Base-by-base conservation (phyloP, 2,329 filamentous ascomycete genomes). In the Aspergillus candidus region DNA sequence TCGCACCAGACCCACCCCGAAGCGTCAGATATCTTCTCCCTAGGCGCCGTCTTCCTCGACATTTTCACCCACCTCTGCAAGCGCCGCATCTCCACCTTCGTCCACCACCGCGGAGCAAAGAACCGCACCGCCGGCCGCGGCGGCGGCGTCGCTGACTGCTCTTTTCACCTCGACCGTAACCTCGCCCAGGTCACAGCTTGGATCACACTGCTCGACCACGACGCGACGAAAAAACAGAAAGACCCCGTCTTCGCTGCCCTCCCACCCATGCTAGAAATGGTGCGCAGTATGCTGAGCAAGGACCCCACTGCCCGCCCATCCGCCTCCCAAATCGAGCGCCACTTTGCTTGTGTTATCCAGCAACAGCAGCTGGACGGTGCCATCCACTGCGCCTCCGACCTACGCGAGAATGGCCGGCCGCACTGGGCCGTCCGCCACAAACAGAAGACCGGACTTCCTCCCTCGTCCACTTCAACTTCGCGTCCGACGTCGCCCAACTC, bases 51-150 rank as follows among this genome's bases (percentile, higher is more conserved):
- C 14, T 78, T 72, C 46, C 62, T 82, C 13, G 78, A 82, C 50
- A 75, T 83, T 33, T 54, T 82, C 13, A 80, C 78, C 2, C 74
- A 76, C 51, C 68, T 82, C 50, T 68, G 80, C 52, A 77, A 78
- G 52, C 74, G 76, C 56, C 78, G 76, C 43, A 68, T 73, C 6
- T 71, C 74, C 30, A 72, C 79, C 2, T 80, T 81, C 48, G 51
- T 69, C 31, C 74, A 76, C 43, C 77, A 80, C 54, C 74, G 79
- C 17, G 69, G 72, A 2, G 69, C 73, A 3, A 74, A 76, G 41
- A 76, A 77, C 45, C 71, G 73, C 29, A 70, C 65, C 22, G 61
- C 70, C 11, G 70, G 68, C 13, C 67, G 71, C 22, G 70, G 70
- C 22, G 73, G 71, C 44, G 72, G 71, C 22, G 68, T 74, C 8